Percentiles rank a stretch among this genome's conserved stretches.
Evolutionary conservation across 2,329 filamentous ascomycete species (phyloP).

Genomic region (Fusarium nurragi): DNA sequence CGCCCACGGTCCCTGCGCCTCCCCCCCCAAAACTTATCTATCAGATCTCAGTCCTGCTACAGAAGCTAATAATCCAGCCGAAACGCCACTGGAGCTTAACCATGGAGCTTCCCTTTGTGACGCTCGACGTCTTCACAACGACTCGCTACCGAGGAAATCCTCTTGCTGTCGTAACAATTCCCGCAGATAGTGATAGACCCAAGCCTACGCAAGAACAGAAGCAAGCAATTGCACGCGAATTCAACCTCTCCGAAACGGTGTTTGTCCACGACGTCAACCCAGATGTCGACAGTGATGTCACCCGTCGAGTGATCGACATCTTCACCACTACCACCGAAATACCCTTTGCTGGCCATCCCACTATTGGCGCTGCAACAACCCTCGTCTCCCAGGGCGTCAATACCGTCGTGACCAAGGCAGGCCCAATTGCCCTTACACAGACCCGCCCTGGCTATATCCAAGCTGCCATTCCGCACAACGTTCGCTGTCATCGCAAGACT

Average conservation of each 20-base stretch:
- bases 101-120: constrained; percentile 59
- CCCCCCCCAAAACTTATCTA: background rate
- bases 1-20: background rate
- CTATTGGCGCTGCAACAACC: constrained; percentile 65
- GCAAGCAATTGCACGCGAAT: constrained; percentile 68
- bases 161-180: constrained; percentile 67
- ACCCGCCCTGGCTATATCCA: constrained; percentile 58
- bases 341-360: constrained; percentile 71
- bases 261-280: constrained; percentile 62
- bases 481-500: constrained; percentile 65
- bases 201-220: constrained; percentile 62
- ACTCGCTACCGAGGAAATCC: constrained; percentile 66
- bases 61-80: constrained; percentile 1
- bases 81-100: constrained; percentile 39
- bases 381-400: constrained; percentile 53
- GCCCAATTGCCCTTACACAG: constrained; percentile 59
- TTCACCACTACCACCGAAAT: constrained; percentile 65
- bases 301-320: constrained; percentile 62
- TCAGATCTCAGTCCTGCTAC: background rate
- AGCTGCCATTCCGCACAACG: constrained; percentile 73
- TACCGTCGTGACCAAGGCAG: constrained; percentile 64
- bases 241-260: constrained; percentile 71
- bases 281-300: constrained; percentile 45
- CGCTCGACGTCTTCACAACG: constrained; percentile 67
- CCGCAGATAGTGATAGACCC: constrained; percentile 45